Base-by-base conservation (phyloP, 176 grass and related monocot species). In the Oryza longistaminata region DNA sequence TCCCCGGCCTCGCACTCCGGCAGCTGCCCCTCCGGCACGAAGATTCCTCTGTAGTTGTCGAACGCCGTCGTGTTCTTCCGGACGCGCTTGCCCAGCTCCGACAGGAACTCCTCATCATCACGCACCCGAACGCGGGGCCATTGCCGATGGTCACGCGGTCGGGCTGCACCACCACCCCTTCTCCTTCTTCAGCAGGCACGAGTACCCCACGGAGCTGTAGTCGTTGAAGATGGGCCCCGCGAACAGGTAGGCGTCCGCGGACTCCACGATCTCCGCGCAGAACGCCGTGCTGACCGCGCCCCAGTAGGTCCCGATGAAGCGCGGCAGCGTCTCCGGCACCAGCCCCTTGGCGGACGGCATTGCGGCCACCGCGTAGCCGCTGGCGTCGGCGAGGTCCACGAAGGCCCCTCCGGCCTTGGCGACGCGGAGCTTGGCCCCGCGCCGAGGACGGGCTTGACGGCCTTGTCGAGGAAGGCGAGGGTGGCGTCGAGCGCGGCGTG, bases 221-320 rank as follows among this genome's bases (percentile, higher is more conserved):
- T 97, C 92, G 44, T 97, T 94, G 88, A 97, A 94, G 76, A 97
- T 85, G 6, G 94, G 94, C 9, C 92, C 94, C 1, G 84, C 86
- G 44, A 94, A 92, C 16, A 97, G 39, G 83, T 94, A 94, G 1
- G 92, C 92, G 75, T 97, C 94, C 0, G 92, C 94, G 10, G 94
- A 97, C 84, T 97, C 94, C 0, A 97, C 90, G 64, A 97, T 97
- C 87, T 97, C 94, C 0, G 88, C 69, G 82, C 90, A 97, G 86
- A 97, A 97, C 6, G 88, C 83, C 5, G 92, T 97, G 82, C 94
- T 94, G 13, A 92, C 83, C 3, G 90, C 90, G 19, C 94, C 94
- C 94, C 92, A 97, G 88, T 94, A 97, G 21, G 94, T 97, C 43
- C 94, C 94, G 27, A 94, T 89, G 83, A 89, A 97, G 2, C 78